Evolutionary conservation across 1,284 basidiomycete genomes (phyloP).

Genomic region (Schizophyllum commune): DNA sequence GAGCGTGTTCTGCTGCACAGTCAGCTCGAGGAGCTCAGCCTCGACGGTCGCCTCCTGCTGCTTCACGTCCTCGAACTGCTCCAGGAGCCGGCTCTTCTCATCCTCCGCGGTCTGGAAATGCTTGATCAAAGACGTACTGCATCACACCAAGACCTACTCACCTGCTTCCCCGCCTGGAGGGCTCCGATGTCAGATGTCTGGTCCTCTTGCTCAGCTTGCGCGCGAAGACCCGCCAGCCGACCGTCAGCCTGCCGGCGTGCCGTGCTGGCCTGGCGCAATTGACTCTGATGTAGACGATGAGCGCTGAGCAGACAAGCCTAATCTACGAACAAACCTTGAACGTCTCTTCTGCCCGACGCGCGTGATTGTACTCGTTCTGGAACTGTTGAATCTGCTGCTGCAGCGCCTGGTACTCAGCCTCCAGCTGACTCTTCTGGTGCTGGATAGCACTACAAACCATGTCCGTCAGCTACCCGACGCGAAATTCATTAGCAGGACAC

Average conservation of each 20-base stretch:
- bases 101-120: slow-evolving; percentile 41
- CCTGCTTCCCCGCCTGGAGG: slow-evolving; percentile 3
- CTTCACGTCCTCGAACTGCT: slow-evolving; percentile 42
- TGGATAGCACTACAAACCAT: slow-evolving; percentile 8
- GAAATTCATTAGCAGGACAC: not conserved
- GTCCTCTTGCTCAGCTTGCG: slow-evolving; percentile 1
- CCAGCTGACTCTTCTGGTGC: slow-evolving; percentile 18
- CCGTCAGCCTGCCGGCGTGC: slow-evolving; percentile 54
- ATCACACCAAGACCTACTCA: not conserved
- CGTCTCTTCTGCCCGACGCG: not conserved
- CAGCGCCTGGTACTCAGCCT: slow-evolving; percentile 18
- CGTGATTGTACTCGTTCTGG: slow-evolving; percentile 45
- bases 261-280: slow-evolving; percentile 14
- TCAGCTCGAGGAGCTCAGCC: slow-evolving; percentile 23
- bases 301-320: not conserved
- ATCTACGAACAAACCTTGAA: not conserved
- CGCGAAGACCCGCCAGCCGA: not conserved
- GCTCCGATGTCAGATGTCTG: slow-evolving; percentile 7
- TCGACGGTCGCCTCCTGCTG: slow-evolving; percentile 35
- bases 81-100: slow-evolving; percentile 40
- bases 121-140: not conserved
- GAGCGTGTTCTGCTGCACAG: slow-evolving; percentile 33
- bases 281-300: not conserved
- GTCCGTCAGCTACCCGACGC: not conserved
- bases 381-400: slow-evolving; percentile 21